phyloP scores from a whole-genome alignment of 306 rosid genomes.

The Vigna reflexopilosa region DNA sequence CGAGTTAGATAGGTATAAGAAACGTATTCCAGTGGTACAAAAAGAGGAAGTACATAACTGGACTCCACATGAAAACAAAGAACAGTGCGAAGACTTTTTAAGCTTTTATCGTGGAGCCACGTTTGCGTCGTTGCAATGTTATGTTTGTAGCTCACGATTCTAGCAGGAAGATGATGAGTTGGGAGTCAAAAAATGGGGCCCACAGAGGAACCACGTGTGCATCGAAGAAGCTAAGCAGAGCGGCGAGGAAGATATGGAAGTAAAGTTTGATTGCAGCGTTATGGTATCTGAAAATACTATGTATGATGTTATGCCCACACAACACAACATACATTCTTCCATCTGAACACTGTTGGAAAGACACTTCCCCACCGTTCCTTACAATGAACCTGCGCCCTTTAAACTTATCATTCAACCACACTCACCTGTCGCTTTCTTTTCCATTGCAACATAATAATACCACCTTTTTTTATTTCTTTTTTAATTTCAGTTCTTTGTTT shows the following conservation, averaged over 20 bases:
- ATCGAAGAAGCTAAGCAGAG: neutral
- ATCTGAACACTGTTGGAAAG: conserved; percentile 34
- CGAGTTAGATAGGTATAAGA: conserved; percentile 12
- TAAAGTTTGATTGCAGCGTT: conserved; percentile 26
- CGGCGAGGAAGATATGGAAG: neutral
- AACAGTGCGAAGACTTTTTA: neutral
- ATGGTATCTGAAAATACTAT: conserved; percentile 22
- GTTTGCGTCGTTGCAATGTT: neutral
- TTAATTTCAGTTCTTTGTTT: too few relatives aligned
- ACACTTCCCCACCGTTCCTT: neutral
- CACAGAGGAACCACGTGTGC: conserved; percentile 2
- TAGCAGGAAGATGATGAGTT: neutral
- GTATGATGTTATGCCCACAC: neutral
- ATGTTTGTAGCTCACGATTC: neutral
- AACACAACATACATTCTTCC: neutral
- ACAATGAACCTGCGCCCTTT: conserved; percentile 27
- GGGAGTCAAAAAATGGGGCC: conserved; percentile 5
- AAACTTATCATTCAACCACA: neutral
- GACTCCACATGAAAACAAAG: conserved; percentile 29
- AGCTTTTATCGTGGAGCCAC: neutral
- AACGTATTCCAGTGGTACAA: neutral
- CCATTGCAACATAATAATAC: neutral
- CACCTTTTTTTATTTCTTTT: too few relatives aligned
- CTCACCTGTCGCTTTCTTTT: neutral
- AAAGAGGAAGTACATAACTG: conserved; percentile 27